A percentile compares a stretch with the other conserved stretches of the same genome.
These are phyloP conservation scores for Discostella stelligera DNA, from an alignment of 352 stramenopile genomes.

Conservation along the genomic window DNA sequence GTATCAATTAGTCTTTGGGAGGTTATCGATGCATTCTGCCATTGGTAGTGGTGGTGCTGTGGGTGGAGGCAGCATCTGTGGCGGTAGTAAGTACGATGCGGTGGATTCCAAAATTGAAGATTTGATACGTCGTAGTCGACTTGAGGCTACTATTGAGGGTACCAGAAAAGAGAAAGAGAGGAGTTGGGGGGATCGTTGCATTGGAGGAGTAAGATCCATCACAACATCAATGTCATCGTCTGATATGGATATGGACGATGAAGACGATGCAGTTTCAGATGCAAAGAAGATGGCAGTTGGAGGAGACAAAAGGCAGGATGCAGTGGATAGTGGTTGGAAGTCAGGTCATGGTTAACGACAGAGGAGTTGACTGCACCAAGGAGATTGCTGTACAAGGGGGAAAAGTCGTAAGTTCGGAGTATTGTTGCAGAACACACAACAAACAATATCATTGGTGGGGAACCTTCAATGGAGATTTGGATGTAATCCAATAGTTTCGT, in stretches of 20 bases:
- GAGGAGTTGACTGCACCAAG: no score
- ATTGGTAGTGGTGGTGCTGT: not conserved
- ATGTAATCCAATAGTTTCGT: no score
- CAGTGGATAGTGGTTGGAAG: not conserved
- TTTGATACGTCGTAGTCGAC: constrained; percentile 40
- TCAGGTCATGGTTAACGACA: not conserved
- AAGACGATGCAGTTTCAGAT: not conserved
- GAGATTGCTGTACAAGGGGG: no score
- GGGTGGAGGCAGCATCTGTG: not conserved
- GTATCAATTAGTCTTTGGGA: constrained; percentile 51
- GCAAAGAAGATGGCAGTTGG: no score
- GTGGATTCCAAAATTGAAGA: constrained; percentile 54
- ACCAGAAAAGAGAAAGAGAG: constrained; percentile 11
- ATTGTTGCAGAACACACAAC: no score
- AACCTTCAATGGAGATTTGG: no score
- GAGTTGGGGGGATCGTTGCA: not conserved
- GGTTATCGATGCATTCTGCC: constrained; percentile 6
- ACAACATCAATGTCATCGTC: not conserved
- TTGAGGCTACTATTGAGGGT: constrained; percentile 38
- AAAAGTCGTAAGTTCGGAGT: no score
- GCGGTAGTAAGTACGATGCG: constrained; percentile 17
- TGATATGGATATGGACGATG: constrained; percentile 12
- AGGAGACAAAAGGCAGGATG: no score
- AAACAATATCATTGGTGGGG: no score
- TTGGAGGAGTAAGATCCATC: not conserved